Base-by-base conservation (phyloP, 179 eudicot species). In the Sideroxylon spinosum region DNA sequence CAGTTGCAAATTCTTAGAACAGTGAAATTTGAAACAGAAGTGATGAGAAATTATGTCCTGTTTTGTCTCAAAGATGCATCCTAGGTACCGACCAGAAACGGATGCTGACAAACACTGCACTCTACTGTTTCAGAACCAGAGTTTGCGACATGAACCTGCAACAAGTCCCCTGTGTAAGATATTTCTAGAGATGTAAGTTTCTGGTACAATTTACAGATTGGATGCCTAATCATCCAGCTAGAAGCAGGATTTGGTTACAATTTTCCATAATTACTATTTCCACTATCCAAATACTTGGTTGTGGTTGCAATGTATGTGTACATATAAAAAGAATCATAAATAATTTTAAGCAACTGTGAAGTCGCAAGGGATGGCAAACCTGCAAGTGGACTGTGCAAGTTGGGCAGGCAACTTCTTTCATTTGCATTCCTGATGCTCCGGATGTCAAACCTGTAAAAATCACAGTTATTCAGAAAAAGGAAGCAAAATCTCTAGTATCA, bases 331-430 rank as follows among this genome's bases (percentile, higher is more conserved):
- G 25, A 13, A 17, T 60, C 7, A 60, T 7, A 17, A 59, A 37
- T 37, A 37, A 37, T 37, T 37, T 37, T 37, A 37, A 37, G 44
- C 44, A 37, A 37, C 5, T 37, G 44, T 37, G 44, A 37, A 37
- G 0, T 1, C 0, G 44, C 44, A 37, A 37, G 44, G 44, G 44
- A 37, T 37, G 32, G 60, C 81, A 59, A 77, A 95, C 98, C 98
- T 95, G 97, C 80, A 95, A 81, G 81, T 95, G 98, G 66, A 95
- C 97, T 19, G 98, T 95, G 84, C 98, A 95, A 71, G 92, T 95
- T 62, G 98, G 98, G 79, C 98, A 95, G 7, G 88, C 98, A 73
- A 95, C 98, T 22, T 95, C 98, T 82, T 89, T 89, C 95, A 88
- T 90, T 53, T 76, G 85, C 44, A 68, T 79, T 76, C 82, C 80